These are phyloP conservation scores for Basidioascus undulatus DNA, from an alignment of 768 basidiomycete genomes.

Conservation along the genomic window DNA sequence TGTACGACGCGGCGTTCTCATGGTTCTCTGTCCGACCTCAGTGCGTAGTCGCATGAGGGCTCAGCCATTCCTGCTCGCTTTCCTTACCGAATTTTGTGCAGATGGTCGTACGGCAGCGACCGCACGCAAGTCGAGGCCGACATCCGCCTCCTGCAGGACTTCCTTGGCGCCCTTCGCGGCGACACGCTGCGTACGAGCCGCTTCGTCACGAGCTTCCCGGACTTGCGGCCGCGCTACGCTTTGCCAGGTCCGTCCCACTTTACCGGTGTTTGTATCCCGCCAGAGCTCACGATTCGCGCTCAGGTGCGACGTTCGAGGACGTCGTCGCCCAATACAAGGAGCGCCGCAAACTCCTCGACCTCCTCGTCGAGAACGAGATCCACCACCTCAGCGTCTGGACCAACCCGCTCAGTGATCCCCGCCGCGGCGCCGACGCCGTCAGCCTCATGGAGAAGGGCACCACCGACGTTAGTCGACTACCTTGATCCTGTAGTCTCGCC, in stretches of 20 bases:
- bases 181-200: slow-evolving; percentile 38
- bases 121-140: slow-evolving; percentile 74
- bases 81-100: slow-evolving; percentile 21
- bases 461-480: slow-evolving; percentile 29
- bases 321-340: slow-evolving; percentile 37
- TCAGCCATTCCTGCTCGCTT: too few species aligned
- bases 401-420: slow-evolving; percentile 57
- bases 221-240: slow-evolving; percentile 24
- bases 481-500: too few species aligned
- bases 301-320: slow-evolving; percentile 22
- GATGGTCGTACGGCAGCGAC: slow-evolving; percentile 92
- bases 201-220: slow-evolving; percentile 14
- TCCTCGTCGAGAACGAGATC: slow-evolving; percentile 79
- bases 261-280: not conserved
- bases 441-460: slow-evolving; percentile 34
- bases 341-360: slow-evolving; percentile 45
- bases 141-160: slow-evolving; percentile 63
- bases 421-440: slow-evolving; percentile 37
- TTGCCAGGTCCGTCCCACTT: slow-evolving; percentile 14
- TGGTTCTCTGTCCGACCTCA: slow-evolving; percentile 91
- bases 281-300: not conserved
- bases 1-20: slow-evolving; percentile 58
- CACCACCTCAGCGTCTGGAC: slow-evolving; percentile 65
- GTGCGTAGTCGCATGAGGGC: too few species aligned
- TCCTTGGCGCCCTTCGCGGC: slow-evolving; percentile 46